These are phyloP conservation scores for Diaporthe citriasiana DNA, from an alignment of 2,329 filamentous ascomycete genomes.

Conservation along the genomic window DNA sequence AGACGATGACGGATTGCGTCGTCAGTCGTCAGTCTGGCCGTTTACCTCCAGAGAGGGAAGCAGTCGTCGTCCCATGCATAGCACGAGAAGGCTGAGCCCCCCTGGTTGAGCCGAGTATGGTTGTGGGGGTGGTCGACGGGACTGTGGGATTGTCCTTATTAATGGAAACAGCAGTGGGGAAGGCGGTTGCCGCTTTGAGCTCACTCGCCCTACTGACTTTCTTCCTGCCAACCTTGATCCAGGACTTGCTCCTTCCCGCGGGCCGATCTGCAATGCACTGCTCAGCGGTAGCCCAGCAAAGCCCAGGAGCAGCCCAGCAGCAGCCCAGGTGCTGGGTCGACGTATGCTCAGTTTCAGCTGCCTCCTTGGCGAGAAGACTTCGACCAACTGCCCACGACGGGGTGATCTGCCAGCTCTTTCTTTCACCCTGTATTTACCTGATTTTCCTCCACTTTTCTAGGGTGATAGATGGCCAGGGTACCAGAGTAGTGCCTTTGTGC, in stretches of 20 bases:
- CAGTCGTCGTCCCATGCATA: neutral
- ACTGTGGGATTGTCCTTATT: conserved; percentile 4
- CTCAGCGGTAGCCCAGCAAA: too few relatives aligned
- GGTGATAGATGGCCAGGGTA: neutral
- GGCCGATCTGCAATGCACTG: conserved; percentile 29
- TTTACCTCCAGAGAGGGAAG: neutral
- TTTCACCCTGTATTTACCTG: neutral
- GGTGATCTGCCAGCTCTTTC: neutral
- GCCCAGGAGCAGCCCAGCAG: neutral
- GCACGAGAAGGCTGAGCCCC: conserved; percentile 27
- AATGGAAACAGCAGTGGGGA: neutral
- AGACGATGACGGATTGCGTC: conserved; percentile 22
- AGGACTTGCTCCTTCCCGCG: neutral
- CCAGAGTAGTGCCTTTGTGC: neutral
- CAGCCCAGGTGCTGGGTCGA: conserved; percentile 14
- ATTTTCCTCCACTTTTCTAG: neutral
- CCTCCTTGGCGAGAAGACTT: neutral
- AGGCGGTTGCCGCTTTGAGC: neutral
- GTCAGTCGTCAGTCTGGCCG: conserved; percentile 13
- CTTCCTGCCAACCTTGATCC: neutral
- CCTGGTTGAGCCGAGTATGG: neutral
- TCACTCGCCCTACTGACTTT: neutral
- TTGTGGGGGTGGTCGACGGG: conserved; percentile 24
- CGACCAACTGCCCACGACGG: neutral
- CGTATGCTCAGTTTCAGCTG: conserved; percentile 17